Percentiles rank a stretch among this genome's conserved stretches.
phyloP scores from a whole-genome alignment of 352 stramenopile species.

The Phytophthora agathidicida region DNA sequence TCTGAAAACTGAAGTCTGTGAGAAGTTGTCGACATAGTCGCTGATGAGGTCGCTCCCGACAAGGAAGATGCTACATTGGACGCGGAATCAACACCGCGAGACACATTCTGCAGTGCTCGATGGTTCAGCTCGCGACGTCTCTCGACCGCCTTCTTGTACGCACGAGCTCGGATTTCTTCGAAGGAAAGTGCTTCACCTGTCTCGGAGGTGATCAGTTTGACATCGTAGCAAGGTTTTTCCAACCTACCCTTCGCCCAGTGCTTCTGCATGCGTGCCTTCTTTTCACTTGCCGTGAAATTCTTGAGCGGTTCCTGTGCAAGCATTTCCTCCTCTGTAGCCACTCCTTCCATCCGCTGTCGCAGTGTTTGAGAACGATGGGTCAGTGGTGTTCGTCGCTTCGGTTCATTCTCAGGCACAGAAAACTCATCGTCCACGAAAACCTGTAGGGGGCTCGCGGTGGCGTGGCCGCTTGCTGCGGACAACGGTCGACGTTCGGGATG shows the following conservation, averaged over 20 bases:
- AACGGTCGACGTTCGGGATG: constrained; percentile 7
- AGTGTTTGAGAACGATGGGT: constrained; percentile 68
- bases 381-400: constrained; percentile 33
- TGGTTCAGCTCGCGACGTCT: constrained; percentile 19
- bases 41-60: constrained; percentile 4
- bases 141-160: constrained; percentile 22
- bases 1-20: constrained; percentile 2
- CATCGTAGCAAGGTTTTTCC: constrained; percentile 48
- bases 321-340: constrained; percentile 77
- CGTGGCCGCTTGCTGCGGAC: constrained; percentile 5
- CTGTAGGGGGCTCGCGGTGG: constrained; percentile 46
- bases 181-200: constrained; percentile 70
- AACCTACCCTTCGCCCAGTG: constrained; percentile 10
- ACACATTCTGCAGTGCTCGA: constrained; percentile 31
- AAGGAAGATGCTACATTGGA: constrained; percentile 10
- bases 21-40: constrained; percentile 8
- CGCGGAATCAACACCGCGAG: constrained; percentile 18
- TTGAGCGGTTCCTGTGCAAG: constrained; percentile 78
- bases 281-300: constrained; percentile 58
- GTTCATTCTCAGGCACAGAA: constrained; percentile 28
- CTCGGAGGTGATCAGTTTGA: constrained; percentile 44
- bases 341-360: constrained; percentile 73
- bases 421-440: constrained; percentile 86
- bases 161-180: constrained; percentile 74
- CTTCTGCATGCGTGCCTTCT: constrained; percentile 27